Evolutionary conservation across 176 grass and related monocot species (phyloP).

Genomic region (Carex pumila): DNA sequence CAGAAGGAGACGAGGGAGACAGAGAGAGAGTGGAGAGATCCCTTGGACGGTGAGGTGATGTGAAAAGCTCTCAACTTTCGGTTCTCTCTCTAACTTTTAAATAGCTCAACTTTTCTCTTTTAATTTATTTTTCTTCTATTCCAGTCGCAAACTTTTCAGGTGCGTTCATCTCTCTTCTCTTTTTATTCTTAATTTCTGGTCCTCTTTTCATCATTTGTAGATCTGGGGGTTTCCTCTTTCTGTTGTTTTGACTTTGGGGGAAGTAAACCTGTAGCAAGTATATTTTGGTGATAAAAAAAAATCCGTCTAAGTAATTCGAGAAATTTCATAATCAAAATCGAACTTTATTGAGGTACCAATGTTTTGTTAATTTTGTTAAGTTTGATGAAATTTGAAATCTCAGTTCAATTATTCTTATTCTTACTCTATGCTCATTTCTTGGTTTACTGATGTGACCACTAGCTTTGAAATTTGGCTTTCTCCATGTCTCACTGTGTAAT

Average conservation of each 20-base stretch:
- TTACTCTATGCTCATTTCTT: neutral
- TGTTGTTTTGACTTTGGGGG: neutral
- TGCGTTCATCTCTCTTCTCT: neutral
- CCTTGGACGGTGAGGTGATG: constrained; percentile 16
- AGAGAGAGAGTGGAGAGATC: constrained; percentile 17
- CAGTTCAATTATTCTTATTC: neutral
- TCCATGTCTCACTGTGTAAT: neutral
- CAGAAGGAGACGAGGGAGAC: neutral
- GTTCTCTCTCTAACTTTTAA: constrained; percentile 31
- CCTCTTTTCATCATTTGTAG: constrained; percentile 14
- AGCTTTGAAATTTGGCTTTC: neutral
- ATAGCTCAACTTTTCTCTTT: neutral
- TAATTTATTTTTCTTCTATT: constrained; percentile 8
- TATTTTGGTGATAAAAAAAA: too few relatives aligned
- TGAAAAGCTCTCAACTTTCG: constrained; percentile 24
- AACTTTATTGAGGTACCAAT: constrained; percentile 3
- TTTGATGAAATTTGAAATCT: neutral
- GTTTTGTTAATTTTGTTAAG: neutral
- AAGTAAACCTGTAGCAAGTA: neutral
- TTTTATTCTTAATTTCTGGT: constrained; percentile 23
- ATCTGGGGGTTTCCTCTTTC: neutral
- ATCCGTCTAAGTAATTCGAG: neutral
- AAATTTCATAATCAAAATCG: neutral
- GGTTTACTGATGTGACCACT: neutral
- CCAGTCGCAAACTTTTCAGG: neutral